Percentiles rank a stretch among this genome's conserved stretches.
These are phyloP conservation scores for Acanthamoeba healyi DNA, from an alignment of 208 protist genomes.

Conservation along the genomic window DNA sequence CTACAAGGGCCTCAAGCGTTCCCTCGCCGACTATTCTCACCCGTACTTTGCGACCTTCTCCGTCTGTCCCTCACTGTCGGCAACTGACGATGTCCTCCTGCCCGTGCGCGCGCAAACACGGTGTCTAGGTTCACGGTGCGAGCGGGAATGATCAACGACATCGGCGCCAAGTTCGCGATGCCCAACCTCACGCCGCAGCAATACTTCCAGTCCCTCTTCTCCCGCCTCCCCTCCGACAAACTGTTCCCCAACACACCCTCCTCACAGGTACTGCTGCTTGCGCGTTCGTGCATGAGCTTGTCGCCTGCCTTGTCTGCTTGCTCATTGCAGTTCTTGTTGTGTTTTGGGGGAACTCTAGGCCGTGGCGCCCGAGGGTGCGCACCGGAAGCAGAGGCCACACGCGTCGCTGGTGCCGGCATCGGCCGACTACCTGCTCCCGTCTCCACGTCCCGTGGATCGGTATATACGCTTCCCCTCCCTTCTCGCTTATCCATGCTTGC, in stretches of 20 bases:
- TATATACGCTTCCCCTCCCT: too few relatives aligned
- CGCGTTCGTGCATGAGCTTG: not conserved
- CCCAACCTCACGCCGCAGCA: not conserved
- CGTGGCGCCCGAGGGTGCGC: too few relatives aligned
- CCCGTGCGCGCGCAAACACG: not conserved
- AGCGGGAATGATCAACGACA: slow-evolving; percentile 11
- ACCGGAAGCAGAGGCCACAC: too few relatives aligned
- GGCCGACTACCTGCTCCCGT: too few relatives aligned
- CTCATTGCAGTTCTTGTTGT: not conserved
- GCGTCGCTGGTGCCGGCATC: too few relatives aligned
- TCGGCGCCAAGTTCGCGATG: not conserved
- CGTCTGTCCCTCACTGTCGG: not conserved
- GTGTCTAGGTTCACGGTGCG: slow-evolving; percentile 25
- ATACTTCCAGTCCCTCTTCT: slow-evolving; percentile 27
- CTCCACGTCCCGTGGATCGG: too few relatives aligned
- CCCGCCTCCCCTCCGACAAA: not conserved
- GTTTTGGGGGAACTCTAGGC: too few relatives aligned
- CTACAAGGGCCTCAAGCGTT: slow-evolving; percentile 8
- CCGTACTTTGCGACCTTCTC: not conserved
- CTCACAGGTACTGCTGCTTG: too few relatives aligned
- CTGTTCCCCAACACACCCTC: too few relatives aligned
- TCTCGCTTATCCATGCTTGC: too few relatives aligned
- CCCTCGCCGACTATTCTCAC: slow-evolving; percentile 31
- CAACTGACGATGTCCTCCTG: too few relatives aligned
- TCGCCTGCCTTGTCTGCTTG: not conserved